These are phyloP conservation scores for Neonothopanus nambi DNA, from an alignment of 1,284 basidiomycete species.

Conservation along the genomic window DNA sequence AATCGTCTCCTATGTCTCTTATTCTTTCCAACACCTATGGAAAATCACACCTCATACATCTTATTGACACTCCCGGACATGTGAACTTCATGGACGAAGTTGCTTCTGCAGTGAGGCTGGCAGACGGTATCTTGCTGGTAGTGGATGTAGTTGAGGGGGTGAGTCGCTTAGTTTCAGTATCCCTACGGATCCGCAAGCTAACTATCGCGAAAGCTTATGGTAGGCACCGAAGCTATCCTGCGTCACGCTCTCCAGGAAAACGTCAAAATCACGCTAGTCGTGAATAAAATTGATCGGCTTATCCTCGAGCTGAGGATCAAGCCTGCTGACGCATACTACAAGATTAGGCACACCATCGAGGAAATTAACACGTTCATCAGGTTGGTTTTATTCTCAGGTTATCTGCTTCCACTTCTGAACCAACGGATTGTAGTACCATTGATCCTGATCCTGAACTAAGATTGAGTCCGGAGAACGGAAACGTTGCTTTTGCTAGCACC, in stretches of 20 bases:
- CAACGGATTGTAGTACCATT: conserved; percentile 62
- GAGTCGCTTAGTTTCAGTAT: conserved; percentile 29
- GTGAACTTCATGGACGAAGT: conserved; percentile 98
- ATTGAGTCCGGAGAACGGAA: conserved; percentile 92
- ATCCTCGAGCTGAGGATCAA: conserved; percentile 96
- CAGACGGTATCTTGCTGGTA: conserved; percentile 91
- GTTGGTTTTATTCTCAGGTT: conserved; percentile 38
- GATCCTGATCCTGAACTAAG: conserved; percentile 87
- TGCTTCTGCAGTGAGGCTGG: conserved; percentile 82
- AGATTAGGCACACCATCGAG: conserved; percentile 98
- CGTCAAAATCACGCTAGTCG: conserved; percentile 89
- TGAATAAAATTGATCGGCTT: conserved; percentile 98
- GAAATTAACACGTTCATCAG: conserved; percentile 97
- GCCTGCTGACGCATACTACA: conserved; percentile 96
- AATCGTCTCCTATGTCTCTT: conserved; percentile 95
- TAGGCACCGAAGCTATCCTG: conserved; percentile 84
- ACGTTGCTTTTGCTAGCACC: conserved; percentile 96
- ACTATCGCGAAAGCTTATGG: conserved; percentile 67
- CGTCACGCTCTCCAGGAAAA: conserved; percentile 87
- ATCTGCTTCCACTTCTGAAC: conserved; percentile 8
- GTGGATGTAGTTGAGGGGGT: conserved; percentile 97
- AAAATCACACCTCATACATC: conserved; percentile 92
- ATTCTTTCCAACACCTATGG: conserved; percentile 85
- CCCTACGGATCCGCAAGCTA: conserved; percentile 13
- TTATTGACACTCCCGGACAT: conserved; percentile 98